These are phyloP conservation scores for Endocarpon pusillum DNA, from an alignment of 495 filamentous ascomycete species.

Conservation along the genomic window DNA sequence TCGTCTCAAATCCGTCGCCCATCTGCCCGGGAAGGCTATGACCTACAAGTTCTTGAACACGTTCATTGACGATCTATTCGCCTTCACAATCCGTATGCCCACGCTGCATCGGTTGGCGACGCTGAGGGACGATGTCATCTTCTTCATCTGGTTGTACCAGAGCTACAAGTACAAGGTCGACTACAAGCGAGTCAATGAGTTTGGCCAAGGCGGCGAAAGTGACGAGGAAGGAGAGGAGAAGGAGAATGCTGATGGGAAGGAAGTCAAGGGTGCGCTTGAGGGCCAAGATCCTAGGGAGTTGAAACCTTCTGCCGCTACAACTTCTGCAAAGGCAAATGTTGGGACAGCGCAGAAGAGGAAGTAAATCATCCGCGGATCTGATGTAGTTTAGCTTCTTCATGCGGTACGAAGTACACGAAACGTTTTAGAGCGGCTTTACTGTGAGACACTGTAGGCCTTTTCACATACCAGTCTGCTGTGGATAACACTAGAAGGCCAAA, in stretches of 20 bases:
- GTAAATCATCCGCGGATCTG: too few species aligned
- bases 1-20: constrained; percentile 84
- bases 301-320: background rate
- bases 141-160: constrained; percentile 97
- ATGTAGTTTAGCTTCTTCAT: too few species aligned
- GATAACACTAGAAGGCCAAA: too few species aligned
- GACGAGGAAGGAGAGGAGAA: constrained; percentile 46
- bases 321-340: background rate
- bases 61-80: constrained; percentile 78
- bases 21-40: constrained; percentile 94
- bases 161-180: constrained; percentile 85
- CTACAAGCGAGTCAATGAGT: constrained; percentile 87
- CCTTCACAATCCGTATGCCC: constrained; percentile 98
- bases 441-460: too few species aligned
- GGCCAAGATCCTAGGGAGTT: background rate
- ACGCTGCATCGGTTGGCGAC: constrained; percentile 89
- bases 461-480: too few species aligned
- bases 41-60: constrained; percentile 87
- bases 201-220: constrained; percentile 86
- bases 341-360: constrained; percentile 1
- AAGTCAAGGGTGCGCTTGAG: constrained; percentile 10
- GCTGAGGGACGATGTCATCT: constrained; percentile 87
- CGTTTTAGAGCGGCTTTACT: too few species aligned
- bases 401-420: too few species aligned
- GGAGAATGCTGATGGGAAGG: constrained; percentile 22